Percentiles rank a stretch among this genome's conserved stretches.
These are phyloP conservation scores for Candida chauliodis DNA, from an alignment of 805 yeast genomes.

Conservation along the genomic window DNA sequence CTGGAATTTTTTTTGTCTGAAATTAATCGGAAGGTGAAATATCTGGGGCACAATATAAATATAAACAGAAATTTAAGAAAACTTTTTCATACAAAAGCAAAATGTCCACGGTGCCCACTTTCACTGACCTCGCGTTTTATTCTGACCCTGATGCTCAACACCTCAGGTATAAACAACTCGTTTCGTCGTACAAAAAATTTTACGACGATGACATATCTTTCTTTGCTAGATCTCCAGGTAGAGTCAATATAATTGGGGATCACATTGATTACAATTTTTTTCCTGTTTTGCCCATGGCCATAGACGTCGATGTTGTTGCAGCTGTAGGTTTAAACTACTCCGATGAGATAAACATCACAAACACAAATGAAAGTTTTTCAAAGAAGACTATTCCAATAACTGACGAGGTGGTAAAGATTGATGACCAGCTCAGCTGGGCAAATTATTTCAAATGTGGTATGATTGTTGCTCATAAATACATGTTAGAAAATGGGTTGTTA, in stretches of 20 bases:
- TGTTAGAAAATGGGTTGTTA: slow-evolving; percentile 18
- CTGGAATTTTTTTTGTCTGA: slow-evolving; percentile 3
- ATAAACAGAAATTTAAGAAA: not conserved
- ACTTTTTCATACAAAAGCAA: not conserved
- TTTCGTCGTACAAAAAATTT: slow-evolving; percentile 17
- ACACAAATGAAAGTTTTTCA: slow-evolving; percentile 33
- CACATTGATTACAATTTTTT: slow-evolving; percentile 69
- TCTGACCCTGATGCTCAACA: slow-evolving; percentile 23
- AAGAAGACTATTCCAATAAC: slow-evolving; percentile 26
- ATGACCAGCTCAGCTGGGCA: slow-evolving; percentile 54
- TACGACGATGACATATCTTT: slow-evolving; percentile 37
- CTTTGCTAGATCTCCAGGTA: slow-evolving; percentile 65
- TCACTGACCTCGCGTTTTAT: slow-evolving; percentile 32
- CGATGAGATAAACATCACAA: slow-evolving; percentile 26
- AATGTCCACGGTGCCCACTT: slow-evolving; percentile 29
- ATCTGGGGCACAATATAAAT: not conserved
- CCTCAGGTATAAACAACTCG: slow-evolving; percentile 25
- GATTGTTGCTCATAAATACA: slow-evolving; percentile 52
- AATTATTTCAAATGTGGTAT: slow-evolving; percentile 67
- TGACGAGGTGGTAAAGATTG: slow-evolving; percentile 31
- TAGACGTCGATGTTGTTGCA: slow-evolving; percentile 57
- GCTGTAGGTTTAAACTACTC: slow-evolving; percentile 39
- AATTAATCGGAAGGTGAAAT: not conserved
- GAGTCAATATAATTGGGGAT: slow-evolving; percentile 73
- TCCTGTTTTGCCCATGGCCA: slow-evolving; percentile 71